Evolutionary conservation across 306 rosid genomes (phyloP).

Genomic region (Datisca glomerata): DNA sequence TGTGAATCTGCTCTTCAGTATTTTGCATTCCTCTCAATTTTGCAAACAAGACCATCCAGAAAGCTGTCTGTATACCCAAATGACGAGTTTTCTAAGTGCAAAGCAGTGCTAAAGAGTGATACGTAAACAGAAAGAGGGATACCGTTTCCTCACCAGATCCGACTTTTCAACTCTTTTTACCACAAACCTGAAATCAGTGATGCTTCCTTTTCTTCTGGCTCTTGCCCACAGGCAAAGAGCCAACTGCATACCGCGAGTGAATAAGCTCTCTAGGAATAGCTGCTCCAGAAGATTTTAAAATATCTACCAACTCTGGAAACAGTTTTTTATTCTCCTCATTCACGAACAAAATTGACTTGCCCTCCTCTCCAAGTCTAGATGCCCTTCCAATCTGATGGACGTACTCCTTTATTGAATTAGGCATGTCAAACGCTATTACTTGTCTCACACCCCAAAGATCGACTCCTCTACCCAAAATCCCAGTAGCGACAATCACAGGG

Average conservation of each 20-base stretch:
- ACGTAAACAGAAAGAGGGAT: too few relatives aligned
- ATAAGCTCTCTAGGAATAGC: slow-evolving; percentile 60
- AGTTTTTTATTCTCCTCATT: slow-evolving; percentile 56
- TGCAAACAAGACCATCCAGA: too few relatives aligned
- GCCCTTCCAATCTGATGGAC: slow-evolving; percentile 87
- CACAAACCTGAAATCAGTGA: too few relatives aligned
- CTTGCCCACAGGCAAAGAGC: slow-evolving; percentile 21
- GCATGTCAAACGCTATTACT: slow-evolving; percentile 75
- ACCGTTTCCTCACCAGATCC: too few relatives aligned
- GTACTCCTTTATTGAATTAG: slow-evolving; percentile 68
- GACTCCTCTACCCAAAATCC: slow-evolving; percentile 76
- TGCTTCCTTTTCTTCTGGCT: slow-evolving; percentile 33
- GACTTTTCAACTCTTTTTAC: too few relatives aligned
- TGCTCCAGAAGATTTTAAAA: slow-evolving; percentile 54
- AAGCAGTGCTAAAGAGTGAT: too few relatives aligned
- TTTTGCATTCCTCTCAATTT: too few relatives aligned
- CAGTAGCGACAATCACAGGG: slow-evolving; percentile 73
- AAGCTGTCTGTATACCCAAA: too few relatives aligned
- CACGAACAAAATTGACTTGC: slow-evolving; percentile 57
- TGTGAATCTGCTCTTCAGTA: too few relatives aligned
- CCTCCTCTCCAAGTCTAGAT: slow-evolving; percentile 82
- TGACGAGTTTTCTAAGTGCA: too few relatives aligned
- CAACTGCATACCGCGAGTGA: slow-evolving; percentile 26
- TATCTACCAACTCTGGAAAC: slow-evolving; percentile 40
- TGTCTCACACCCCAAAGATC: slow-evolving; percentile 71